Evolutionary conservation across 1,284 basidiomycete genomes (phyloP).

Genomic region (Sparassis latifolia): DNA sequence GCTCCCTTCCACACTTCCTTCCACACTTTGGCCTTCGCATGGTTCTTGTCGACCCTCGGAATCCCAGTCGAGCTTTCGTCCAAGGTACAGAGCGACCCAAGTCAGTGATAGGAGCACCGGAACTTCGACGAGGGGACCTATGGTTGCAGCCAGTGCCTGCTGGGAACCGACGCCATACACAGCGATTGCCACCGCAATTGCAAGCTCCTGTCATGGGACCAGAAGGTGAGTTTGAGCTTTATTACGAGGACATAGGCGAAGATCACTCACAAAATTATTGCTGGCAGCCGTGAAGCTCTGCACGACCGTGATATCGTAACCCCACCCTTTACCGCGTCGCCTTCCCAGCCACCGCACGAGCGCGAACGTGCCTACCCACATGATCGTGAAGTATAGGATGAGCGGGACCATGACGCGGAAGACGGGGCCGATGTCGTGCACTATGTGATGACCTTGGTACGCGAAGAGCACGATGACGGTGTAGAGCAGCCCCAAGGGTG

Average conservation of each 20-base stretch:
- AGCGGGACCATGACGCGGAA: slow-evolving; percentile 80
- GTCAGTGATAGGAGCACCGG: slow-evolving; percentile 72
- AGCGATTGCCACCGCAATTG: slow-evolving; percentile 79
- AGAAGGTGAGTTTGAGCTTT: no score
- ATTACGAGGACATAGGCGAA: no score
- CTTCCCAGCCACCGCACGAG: slow-evolving; percentile 43
- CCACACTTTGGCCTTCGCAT: background rate
- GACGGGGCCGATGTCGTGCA: slow-evolving; percentile 63
- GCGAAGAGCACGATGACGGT: slow-evolving; percentile 77
- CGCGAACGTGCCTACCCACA: slow-evolving; percentile 66
- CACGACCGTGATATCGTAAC: slow-evolving; percentile 67
- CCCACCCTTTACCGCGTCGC: slow-evolving; percentile 28
- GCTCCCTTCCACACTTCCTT: background rate
- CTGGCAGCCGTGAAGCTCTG: slow-evolving; percentile 58
- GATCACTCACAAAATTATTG: slow-evolving; percentile 43
- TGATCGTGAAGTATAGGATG: slow-evolving; percentile 72
- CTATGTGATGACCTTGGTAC: slow-evolving; percentile 55
- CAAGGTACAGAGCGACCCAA: slow-evolving; percentile 60
- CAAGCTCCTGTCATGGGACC: slow-evolving; percentile 49
- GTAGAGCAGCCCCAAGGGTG: slow-evolving; percentile 70
- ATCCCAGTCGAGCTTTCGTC: slow-evolving; percentile 40
- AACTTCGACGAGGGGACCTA: slow-evolving; percentile 75
- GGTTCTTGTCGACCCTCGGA: background rate
- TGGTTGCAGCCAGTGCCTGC: slow-evolving; percentile 73
- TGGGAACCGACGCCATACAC: slow-evolving; percentile 71